Evolutionary conservation across 495 filamentous ascomycete species (phyloP), one percentile per base, ranked within the genome.

Genomic region (Extremus antarcticus): DNA sequence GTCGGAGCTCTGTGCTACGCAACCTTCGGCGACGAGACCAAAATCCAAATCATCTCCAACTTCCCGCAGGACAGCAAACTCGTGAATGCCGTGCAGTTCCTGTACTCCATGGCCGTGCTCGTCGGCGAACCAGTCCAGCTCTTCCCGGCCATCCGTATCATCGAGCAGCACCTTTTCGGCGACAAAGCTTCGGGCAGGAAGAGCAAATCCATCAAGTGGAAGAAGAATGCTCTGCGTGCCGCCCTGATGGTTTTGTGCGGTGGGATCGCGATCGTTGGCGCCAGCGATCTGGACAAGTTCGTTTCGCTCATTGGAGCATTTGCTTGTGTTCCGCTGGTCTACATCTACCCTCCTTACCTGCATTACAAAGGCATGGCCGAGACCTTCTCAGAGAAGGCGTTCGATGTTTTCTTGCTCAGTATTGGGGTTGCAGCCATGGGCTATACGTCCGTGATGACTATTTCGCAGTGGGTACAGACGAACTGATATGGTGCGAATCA

Each of bases 401-500:
- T 84, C 10, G 91, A 97, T 62, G 76, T 94, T 21, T 61, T 69
- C 0, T 78, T 98, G 22, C 81, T 86, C 62, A 69, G 84, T 55
- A 88, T 97, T 61, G 92, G 92, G 17, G 73, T 87, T 43, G 70
- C 87, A 17, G 87, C 86, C 53, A 97, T 96, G 82, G 78, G 77
- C 7, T 98, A 96, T 66, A 95, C 92, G 0, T 96, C 89, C 1
- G 70, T 74, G 3, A 70, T 96, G 59, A 97, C 90, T 2, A 67
- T 95, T 19, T 76, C 80, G 66, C 90, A 86, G 68, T 98, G 92
- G 92, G 76, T 85, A 24, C 25, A 16, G 38, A 63, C 61, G 29
- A 35, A 35, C 13, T 35, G 29, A 35, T 4, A 35, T 35, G n/a
- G n/a, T n/a, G n/a, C n/a, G n/a, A n/a, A n/a, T n/a, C n/a, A n/a